Evolutionary conservation across 2,329 filamentous ascomycete genomes (phyloP).

Genomic region (Aureobasidium sp.): DNA sequence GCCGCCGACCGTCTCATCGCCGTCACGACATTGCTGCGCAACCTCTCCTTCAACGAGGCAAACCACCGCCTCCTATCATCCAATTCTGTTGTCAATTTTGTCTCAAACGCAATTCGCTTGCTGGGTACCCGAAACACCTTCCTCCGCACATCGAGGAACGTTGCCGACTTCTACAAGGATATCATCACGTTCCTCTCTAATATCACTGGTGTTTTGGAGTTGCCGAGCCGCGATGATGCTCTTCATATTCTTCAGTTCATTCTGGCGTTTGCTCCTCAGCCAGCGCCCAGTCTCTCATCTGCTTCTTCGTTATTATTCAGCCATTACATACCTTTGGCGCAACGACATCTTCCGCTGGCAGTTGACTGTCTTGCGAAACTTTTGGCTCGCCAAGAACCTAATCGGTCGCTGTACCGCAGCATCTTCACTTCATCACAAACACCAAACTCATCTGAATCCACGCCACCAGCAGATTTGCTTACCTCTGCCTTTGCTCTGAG

Average conservation of each 20-base stretch:
- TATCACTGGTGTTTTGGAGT: conserved; percentile 64
- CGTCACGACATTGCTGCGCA: conserved; percentile 85
- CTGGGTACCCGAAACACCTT: conserved; percentile 85
- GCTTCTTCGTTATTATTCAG: conserved; percentile 20
- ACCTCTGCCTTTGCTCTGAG: conserved; percentile 82
- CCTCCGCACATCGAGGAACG: conserved; percentile 72
- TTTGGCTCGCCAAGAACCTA: conserved; percentile 86
- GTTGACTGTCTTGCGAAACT: conserved; percentile 88
- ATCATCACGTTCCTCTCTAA: conserved; percentile 84
- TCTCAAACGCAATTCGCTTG: conserved; percentile 75
- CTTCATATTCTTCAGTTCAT: conserved; percentile 81
- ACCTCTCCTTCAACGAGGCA: conserved; percentile 75
- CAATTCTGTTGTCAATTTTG: conserved; percentile 68
- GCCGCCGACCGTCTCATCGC: conserved; percentile 82
- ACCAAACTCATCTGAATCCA: conserved; percentile 15
- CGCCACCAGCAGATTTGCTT: conserved; percentile 62
- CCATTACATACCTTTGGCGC: conserved; percentile 52
- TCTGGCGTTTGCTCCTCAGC: conserved; percentile 77
- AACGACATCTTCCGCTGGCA: conserved; percentile 82
- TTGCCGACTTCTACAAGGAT: conserved; percentile 96
- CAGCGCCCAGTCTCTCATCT: conserved; percentile 48
- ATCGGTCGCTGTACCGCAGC: conserved; percentile 71
- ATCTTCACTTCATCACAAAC: conserved; percentile 60
- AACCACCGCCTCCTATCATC: conserved; percentile 72
- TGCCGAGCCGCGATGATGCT: conserved; percentile 81